Percentiles rank a stretch among this genome's conserved stretches.
Conservation (phyloP, 1,139 yeast species). For the Magnusiomyces paraingens region DNA sequence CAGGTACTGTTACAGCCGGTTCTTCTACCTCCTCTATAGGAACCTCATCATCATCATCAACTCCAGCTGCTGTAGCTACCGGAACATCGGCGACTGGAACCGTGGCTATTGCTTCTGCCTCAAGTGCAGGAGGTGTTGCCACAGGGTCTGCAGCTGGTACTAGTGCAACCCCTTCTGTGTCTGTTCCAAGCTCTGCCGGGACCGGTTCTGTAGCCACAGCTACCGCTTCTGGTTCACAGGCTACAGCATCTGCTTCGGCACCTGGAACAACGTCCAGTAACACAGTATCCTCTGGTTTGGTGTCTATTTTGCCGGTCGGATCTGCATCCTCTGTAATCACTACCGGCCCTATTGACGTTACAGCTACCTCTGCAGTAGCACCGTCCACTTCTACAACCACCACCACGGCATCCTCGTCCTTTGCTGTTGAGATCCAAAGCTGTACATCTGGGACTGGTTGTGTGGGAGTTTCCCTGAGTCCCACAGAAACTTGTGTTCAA, state of each 20-base stretch:
- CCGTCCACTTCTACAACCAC: no score
- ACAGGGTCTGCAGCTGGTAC: slow-evolving; percentile 3
- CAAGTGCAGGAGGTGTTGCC: background rate
- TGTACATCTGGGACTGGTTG: no score
- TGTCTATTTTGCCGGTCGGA: background rate
- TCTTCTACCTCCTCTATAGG: no score
- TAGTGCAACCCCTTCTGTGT: background rate
- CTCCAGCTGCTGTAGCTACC: no score
- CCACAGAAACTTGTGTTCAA: no score
- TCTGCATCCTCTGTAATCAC: background rate
- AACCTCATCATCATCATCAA: no score
- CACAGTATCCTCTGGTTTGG: background rate
- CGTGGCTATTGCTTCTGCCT: background rate
- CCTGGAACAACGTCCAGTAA: background rate
- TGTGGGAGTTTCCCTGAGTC: no score
- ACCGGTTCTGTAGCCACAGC: background rate
- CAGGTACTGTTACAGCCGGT: no score
- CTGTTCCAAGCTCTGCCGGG: background rate
- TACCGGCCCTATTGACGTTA: no score
- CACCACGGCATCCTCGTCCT: no score
- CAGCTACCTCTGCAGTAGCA: no score
- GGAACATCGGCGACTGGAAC: background rate
- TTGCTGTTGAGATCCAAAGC: no score
- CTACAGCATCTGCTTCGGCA: background rate
- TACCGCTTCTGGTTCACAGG: background rate